Conservation (phyloP, 208 protist genomes). For the Naegleria gruberi region DNA sequence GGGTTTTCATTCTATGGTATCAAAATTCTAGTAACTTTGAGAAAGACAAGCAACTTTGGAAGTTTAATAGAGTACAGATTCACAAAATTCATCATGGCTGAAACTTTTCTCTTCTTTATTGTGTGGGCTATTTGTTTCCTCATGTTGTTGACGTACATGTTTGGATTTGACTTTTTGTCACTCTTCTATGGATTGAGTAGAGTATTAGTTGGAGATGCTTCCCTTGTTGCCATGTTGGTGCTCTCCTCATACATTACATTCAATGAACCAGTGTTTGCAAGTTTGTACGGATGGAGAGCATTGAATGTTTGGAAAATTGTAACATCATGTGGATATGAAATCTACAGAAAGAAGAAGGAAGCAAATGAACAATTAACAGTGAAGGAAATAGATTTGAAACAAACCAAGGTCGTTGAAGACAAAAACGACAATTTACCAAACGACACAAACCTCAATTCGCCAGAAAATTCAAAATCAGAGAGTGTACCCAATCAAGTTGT, state of each 20-base stretch:
- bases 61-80: neutral
- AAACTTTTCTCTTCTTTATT: neutral
- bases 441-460: too few relatives aligned
- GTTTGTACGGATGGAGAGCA: neutral
- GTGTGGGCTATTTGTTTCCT: neutral
- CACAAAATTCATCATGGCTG: neutral
- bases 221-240: neutral
- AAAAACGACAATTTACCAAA: too few relatives aligned
- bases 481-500: too few relatives aligned
- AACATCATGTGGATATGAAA: too few relatives aligned
- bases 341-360: too few relatives aligned
- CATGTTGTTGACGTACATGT: neutral
- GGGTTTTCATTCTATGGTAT: neutral
- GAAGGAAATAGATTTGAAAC: too few relatives aligned
- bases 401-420: too few relatives aligned
- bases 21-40: neutral
- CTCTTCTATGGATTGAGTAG: neutral
- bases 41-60: neutral
- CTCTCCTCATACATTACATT: neutral
- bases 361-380: too few relatives aligned
- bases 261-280: neutral
- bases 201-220: neutral
- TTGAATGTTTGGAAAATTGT: too few relatives aligned
- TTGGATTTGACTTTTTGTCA: neutral
- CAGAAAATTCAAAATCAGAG: too few relatives aligned